These are phyloP conservation scores for Diaporthe citriasiana DNA, from an alignment of 2,329 filamentous ascomycete genomes.

Conservation along the genomic window DNA sequence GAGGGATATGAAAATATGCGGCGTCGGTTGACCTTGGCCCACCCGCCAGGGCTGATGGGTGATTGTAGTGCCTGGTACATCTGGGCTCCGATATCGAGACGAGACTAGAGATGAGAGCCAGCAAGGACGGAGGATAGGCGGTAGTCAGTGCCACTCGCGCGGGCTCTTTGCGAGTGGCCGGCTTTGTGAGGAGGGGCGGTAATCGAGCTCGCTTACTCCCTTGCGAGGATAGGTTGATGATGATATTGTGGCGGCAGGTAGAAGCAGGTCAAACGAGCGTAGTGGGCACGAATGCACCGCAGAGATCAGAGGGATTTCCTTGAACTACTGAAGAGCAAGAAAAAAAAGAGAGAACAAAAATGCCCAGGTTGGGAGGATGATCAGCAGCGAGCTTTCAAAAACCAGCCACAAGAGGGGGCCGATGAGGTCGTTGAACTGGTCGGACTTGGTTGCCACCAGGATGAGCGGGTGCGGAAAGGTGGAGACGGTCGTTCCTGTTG, in stretches of 20 bases:
- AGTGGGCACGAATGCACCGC: conserved; percentile 14
- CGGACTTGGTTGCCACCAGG: conserved; percentile 14
- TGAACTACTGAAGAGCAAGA: neutral
- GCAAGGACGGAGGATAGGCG: neutral
- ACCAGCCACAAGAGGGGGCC: neutral
- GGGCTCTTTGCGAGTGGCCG: conserved; percentile 29
- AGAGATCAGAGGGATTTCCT: neutral
- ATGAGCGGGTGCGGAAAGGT: conserved; percentile 11
- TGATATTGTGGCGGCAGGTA: neutral
- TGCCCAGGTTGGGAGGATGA: neutral
- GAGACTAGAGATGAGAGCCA: neutral
- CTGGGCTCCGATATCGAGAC: conserved; percentile 3
- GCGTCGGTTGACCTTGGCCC: conserved; percentile 37
- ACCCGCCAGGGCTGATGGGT: conserved; percentile 36
- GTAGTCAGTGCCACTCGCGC: conserved; percentile 7
- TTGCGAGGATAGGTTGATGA: neutral
- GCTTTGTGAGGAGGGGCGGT: neutral
- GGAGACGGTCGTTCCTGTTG: conserved; percentile 25
- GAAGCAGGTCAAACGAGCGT: conserved; percentile 20
- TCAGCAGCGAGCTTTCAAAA: neutral
- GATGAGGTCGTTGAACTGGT: neutral
- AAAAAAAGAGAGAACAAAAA: neutral
- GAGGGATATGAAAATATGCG: conserved; percentile 33
- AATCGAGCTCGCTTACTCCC: neutral
- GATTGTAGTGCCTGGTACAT: conserved; percentile 36